Percentiles rank a stretch among this genome's conserved stretches.
phyloP scores from a whole-genome alignment of 805 yeast species.

The Yamadazyma ubonensis region DNA sequence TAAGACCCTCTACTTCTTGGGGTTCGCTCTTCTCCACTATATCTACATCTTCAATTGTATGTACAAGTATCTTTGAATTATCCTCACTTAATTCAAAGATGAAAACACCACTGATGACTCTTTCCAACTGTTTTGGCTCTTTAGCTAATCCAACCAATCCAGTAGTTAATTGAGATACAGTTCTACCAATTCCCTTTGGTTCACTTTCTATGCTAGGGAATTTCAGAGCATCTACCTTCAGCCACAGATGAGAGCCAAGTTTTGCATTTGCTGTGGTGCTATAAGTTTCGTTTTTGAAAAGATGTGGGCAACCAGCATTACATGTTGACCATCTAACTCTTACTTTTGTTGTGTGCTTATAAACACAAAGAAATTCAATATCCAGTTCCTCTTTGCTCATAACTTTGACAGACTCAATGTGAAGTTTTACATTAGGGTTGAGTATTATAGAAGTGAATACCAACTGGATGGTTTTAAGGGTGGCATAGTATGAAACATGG shows the following conservation, averaged over 20 bases:
- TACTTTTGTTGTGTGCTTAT: conserved; percentile 47
- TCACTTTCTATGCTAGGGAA: conserved; percentile 7
- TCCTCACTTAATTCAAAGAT: conserved; percentile 60
- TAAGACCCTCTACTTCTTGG: conserved; percentile 25
- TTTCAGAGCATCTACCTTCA: conserved; percentile 28
- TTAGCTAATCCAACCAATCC: conserved; percentile 35
- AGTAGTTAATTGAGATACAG: conserved; percentile 29
- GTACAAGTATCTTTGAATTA: conserved; percentile 57
- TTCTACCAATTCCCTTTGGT: conserved; percentile 15
- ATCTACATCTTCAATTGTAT: conserved; percentile 66
- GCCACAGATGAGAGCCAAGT: conserved; percentile 43
- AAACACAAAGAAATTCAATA: conserved; percentile 31
- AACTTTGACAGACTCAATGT: conserved; percentile 44
- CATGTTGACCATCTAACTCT: conserved; percentile 60
- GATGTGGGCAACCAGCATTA: conserved; percentile 49
- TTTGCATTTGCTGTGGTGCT: conserved; percentile 39
- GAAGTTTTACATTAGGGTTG: conserved; percentile 52
- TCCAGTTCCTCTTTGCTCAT: conserved; percentile 12
- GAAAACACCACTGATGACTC: conserved; percentile 55
- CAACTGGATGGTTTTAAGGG: conserved; percentile 56
- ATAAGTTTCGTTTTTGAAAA: conserved; percentile 19
- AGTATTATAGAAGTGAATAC: conserved; percentile 55
- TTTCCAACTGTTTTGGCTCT: conserved; percentile 30
- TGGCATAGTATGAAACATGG: conserved; percentile 51
- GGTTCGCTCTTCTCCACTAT: conserved; percentile 46